Percentiles rank a stretch among this genome's conserved stretches.
Conservation (phyloP, 305 asterid species). For the Fraxinus floribunda region DNA sequence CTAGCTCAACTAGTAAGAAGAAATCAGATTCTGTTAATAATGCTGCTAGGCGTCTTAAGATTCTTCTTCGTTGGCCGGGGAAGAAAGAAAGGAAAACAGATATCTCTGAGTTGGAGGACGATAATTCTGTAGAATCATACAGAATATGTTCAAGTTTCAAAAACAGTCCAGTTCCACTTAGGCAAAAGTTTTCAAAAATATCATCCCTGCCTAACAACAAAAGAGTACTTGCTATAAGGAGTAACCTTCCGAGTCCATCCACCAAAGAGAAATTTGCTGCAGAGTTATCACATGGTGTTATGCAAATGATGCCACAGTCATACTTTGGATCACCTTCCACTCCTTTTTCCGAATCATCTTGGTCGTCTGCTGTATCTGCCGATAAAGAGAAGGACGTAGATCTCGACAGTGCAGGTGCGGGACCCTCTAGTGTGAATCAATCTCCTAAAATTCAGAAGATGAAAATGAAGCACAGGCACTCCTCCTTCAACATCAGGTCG, state of each 20-base stretch:
- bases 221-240: constrained; percentile 36
- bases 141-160: constrained; percentile 17
- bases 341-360: constrained; percentile 53
- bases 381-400: constrained; percentile 27
- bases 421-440: constrained; percentile 24
- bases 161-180: constrained; percentile 50
- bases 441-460: constrained; percentile 28
- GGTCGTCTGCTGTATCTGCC: constrained; percentile 34
- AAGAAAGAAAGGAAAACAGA: constrained; percentile 31
- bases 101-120: constrained; percentile 32
- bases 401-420: constrained; percentile 7
- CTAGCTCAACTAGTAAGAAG: constrained; percentile 23
- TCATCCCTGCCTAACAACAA: constrained; percentile 54
- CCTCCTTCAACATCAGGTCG: constrained; percentile 48
- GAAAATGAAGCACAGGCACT: constrained; percentile 37
- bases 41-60: constrained; percentile 31
- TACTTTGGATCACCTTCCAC: constrained; percentile 52
- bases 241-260: constrained; percentile 53
- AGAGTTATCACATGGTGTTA: constrained; percentile 55
- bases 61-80: constrained; percentile 45
- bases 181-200: constrained; percentile 56
- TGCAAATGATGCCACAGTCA: constrained; percentile 50
- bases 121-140: constrained; percentile 35
- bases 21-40: constrained; percentile 29
- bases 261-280: constrained; percentile 57